Base-by-base conservation (phyloP, 139 green algal species). In the Volvox reticuliferus region DNA sequence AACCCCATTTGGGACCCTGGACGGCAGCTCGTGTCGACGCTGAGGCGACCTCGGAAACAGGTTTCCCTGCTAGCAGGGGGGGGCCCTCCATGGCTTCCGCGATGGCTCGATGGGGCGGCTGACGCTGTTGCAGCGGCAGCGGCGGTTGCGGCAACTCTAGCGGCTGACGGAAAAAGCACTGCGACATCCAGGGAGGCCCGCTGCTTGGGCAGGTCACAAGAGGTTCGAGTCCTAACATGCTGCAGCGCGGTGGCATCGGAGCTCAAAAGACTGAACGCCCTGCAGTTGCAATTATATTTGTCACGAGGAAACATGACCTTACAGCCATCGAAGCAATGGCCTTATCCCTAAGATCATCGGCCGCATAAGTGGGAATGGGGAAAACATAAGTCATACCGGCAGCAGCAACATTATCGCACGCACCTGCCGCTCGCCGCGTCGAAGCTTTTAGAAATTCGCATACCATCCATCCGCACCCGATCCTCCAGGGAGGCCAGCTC, bases 401-500 rank as follows among this genome's bases (percentile, higher is more conserved):
- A 28, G 6, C 67, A 75, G 2, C 22, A 28, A 5, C 24, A 75
- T n/a, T n/a, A 75, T 12, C 32, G n/a, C 73, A 32, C 82, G 20
- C 32, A 77, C 61, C n/a, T 50, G 81, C 81, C 30, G 81, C 37
- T 85, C 37, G 12, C 24, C 79, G 21, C 13, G 13, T 85, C 79
- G 37, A 85, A 13, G 37, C 79, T 85, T 24, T 20, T 85, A 50
- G 36, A 35, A 28, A 69, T 33, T 6, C 44, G 36, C 79, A 35
- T 20, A 14, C 84, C 37, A 18, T 81, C 68, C 68, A 81, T 17
- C 26, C 84, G 84, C 67, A 89, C 67, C 28, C 67, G 26, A 12
- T 65, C 24, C 65, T 89, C 84, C 68, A 89, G 84, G 28, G 33
- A 37, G 30, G 84, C 68, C 84, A 89, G 84, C 68, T 89, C 22